Conservation (phyloP, 176 grass and related monocot genomes). For the Panicum miliaceum region DNA sequence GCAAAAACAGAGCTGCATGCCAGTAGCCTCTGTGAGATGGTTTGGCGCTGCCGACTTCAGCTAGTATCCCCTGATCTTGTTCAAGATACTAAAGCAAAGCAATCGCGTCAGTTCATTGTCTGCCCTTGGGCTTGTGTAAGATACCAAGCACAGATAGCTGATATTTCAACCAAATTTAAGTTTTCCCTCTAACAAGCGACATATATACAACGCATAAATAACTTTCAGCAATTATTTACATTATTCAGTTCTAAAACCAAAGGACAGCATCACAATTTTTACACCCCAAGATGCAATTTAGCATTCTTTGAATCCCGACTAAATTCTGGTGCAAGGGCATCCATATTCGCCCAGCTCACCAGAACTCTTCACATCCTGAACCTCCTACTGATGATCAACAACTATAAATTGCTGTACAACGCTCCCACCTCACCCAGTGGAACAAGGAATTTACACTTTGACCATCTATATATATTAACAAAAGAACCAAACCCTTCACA, state of each 20-base stretch:
- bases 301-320: constrained; percentile 20
- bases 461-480: constrained; percentile 44
- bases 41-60: not conserved
- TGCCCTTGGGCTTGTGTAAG: not conserved
- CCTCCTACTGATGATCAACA: constrained; percentile 23
- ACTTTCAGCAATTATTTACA: constrained; percentile 30
- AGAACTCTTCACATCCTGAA: constrained; percentile 33
- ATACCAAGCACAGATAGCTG: not conserved
- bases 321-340: constrained; percentile 47
- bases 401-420: constrained; percentile 46
- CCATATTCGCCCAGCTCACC: constrained; percentile 44
- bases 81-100: not conserved
- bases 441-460: constrained; percentile 38
- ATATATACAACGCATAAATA: not conserved
- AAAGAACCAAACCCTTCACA: constrained; percentile 40
- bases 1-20: not conserved
- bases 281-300: constrained; percentile 26
- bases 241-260: constrained; percentile 39
- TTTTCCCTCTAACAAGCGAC: not conserved
- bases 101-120: too few species aligned
- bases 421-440: constrained; percentile 32
- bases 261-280: not conserved
- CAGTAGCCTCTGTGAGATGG: not conserved
- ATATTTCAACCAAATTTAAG: not conserved
- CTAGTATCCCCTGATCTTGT: not conserved